Base-by-base conservation (phyloP, 2,329 filamentous ascomycete genomes). In the Diaporthe capsici region DNA sequence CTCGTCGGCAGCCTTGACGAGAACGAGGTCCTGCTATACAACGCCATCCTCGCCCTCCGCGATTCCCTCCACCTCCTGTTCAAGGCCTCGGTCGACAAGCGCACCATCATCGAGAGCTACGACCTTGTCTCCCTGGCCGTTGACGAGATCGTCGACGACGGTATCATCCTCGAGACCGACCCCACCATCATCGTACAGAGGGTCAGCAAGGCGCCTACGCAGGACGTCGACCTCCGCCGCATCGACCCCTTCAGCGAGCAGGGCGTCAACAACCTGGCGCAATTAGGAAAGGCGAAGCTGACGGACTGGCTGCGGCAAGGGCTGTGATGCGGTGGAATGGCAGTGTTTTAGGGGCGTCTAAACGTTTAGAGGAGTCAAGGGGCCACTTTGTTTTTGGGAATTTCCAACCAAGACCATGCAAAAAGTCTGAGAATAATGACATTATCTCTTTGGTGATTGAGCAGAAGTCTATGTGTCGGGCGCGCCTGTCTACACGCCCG, bases 71-170 rank as follows among this genome's bases (percentile, higher is more conserved):
- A 96, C 83, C 93, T 98, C 71, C 87, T 98, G 55, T 94, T 98
- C 83, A 98, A 98, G 96, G 96, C 97, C 90, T 95, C 95, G 47
- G 96, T 97, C 70, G 97, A 99, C 88, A 98, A 98, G 90, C 93
- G 97, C 79, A 98, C 97, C 75, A 95, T 98, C 79, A 93, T 98
- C 82, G 97, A 99, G 87, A 98, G 98, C 90, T 99, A 98, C 88
- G 97, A 98, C 85, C 91, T 98, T 31, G 94, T 98, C 77, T 94
- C 95, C 20, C 91, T 99, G 72, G 95, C 96, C 60, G 94, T 99
- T 78, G 97, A 99, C 85, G 97, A 99, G 85, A 96, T 97, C 77
- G 92, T 97, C 72, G 95, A 98, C 85, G 95, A 98, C 82, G 97
- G 97, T 76, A 97, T 98, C 83, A 96, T 99, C 80, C 92, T 99